Evolutionary conservation across 2,329 filamentous ascomycete species (phyloP).

Genomic region (Sphaerostilbella broomeana): DNA sequence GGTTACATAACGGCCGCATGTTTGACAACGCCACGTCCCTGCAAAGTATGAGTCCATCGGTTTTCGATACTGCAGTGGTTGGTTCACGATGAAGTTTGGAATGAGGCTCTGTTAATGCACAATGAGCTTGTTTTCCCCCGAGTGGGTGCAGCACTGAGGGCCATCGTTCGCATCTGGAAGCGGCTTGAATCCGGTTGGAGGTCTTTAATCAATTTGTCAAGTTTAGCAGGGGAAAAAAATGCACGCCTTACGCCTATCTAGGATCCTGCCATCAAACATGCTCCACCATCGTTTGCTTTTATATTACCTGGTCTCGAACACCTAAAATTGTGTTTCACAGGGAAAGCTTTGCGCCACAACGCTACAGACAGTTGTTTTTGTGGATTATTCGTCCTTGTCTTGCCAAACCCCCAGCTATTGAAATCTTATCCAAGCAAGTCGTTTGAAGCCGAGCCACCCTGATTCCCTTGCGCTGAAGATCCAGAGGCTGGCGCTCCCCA

Average conservation of each 20-base stretch:
- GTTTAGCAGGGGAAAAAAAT: slow-evolving; percentile 10
- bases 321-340: slow-evolving; percentile 3
- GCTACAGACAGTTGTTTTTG: slow-evolving; percentile 5
- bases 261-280: slow-evolving; percentile 27
- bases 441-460: slow-evolving; percentile 36
- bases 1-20: slow-evolving; percentile 8
- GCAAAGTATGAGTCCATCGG: background rate
- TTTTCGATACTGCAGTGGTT: background rate
- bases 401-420: background rate
- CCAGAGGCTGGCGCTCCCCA: slow-evolving; percentile 69
- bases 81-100: background rate
- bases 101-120: background rate
- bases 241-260: slow-evolving; percentile 12
- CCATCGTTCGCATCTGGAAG: background rate
- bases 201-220: slow-evolving; percentile 1
- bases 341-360: slow-evolving; percentile 4
- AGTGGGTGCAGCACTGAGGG: too few relatives aligned
- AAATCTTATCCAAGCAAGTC: slow-evolving; percentile 44
- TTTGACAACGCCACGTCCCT: background rate
- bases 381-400: background rate
- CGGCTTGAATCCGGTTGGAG: background rate
- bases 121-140: slow-evolving; percentile 2
- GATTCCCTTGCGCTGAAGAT: slow-evolving; percentile 22
- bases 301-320: slow-evolving; percentile 7
- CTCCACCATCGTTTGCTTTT: slow-evolving; percentile 15